phyloP scores from a whole-genome alignment of 352 stramenopile species.

The Halophytophthora batemanensis region DNA sequence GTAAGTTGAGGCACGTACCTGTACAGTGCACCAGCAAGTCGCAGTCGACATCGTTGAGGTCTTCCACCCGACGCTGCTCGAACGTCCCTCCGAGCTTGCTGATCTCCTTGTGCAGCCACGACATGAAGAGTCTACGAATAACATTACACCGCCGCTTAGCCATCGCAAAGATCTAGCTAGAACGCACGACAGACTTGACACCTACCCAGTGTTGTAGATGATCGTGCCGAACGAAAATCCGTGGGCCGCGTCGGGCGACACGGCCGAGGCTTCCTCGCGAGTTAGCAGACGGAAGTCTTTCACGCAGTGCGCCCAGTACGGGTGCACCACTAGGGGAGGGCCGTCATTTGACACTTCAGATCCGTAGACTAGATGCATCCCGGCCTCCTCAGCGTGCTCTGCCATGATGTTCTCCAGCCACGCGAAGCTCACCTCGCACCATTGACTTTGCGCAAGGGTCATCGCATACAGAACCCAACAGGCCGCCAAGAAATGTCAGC shows the following conservation, averaged over 20 bases:
- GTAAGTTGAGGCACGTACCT: constrained; percentile 12
- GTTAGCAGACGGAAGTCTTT: constrained; percentile 51
- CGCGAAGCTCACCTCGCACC: constrained; percentile 61
- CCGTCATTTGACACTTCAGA: constrained; percentile 42
- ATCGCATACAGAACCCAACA: neutral
- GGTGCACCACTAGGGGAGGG: constrained; percentile 35
- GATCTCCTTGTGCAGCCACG: constrained; percentile 46
- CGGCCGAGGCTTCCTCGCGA: constrained; percentile 29
- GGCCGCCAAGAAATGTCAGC: neutral
- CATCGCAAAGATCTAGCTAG: constrained; percentile 4
- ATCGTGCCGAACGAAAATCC: constrained; percentile 55
- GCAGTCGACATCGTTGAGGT: constrained; percentile 35
- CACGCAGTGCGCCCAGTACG: constrained; percentile 70
- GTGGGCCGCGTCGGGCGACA: constrained; percentile 40
- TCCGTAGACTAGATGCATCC: constrained; percentile 53
- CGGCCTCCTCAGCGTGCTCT: constrained; percentile 39
- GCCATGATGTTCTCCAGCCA: constrained; percentile 47
- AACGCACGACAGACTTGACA: constrained; percentile 13
- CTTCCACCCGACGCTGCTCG: constrained; percentile 36
- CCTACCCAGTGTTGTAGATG: constrained; percentile 54
- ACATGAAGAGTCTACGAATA: constrained; percentile 44
- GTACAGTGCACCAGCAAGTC: constrained; percentile 69
- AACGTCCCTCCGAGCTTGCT: constrained; percentile 39
- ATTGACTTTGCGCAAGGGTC: constrained; percentile 30
- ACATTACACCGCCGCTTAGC: neutral